Evolutionary conservation across 805 yeast genomes (phyloP), one percentile per base, ranked within the genome.

Genomic region (Nakazawaea wickerhamii): DNA sequence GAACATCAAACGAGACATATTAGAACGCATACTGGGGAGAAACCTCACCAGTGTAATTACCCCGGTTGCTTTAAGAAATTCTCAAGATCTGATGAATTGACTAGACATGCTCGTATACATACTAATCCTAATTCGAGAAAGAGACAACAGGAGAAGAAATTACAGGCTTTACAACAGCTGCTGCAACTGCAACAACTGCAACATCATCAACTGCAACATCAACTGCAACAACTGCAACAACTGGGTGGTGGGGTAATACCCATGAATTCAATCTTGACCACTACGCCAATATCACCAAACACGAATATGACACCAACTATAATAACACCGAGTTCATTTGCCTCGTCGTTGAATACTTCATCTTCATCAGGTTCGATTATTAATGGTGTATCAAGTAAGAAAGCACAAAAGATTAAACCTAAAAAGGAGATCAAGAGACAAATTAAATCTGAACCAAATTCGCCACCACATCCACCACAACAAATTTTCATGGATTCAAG

Each of bases 1-100:
- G 96, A 88, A 60, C 96, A 88, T 60, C 95, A 86, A 58, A 88
- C 95, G 10, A 73, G 96, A 51, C 96, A 88, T 59, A 83, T 89
- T 51, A 70, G 96, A 45, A 88, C 95, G 8, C 96, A 88, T 64
- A 88, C 96, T 0, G 96, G 96, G 38, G 95, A 88, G 59, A 85
- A 87, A 59, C 95, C 96, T 2, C 93, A 85, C 57, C 80, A 78
- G 38, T 88, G 96, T 62, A 74, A 79, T 15, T 87, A 75, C 52
- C 89, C 93, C 1, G 86, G 86, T n/a, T 88, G 96, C 63, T 61
- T 78, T 41, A 87, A 89, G 61, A 71, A 84, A 48, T 88, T 88
- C 57, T 75, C 84, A 45, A 73, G 96, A 48, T 72, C 81, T 21
- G 96, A 89, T 63, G 96, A 88, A 64, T 71, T 88, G 44, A 88